Evolutionary conservation across 108 stramenopile species (phyloP).

Genomic region (Stephanodiscus triporus): DNA sequence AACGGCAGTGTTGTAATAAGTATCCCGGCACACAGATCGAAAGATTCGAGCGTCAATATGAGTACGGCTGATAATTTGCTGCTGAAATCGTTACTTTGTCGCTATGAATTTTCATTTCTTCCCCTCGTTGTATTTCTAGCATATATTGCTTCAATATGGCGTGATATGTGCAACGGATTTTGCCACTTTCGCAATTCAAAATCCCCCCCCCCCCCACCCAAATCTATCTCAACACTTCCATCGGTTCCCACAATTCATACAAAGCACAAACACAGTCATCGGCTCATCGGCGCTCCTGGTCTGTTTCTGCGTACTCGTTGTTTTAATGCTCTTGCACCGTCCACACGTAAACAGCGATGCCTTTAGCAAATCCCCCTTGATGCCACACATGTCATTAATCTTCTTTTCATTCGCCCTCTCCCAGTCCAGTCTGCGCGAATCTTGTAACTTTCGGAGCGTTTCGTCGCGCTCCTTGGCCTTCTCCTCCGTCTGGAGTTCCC

Average conservation of each 20-base stretch:
- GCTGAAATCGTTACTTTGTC: not conserved
- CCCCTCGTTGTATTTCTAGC: not conserved
- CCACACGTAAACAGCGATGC: slow-evolving; percentile 94
- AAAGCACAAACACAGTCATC: slow-evolving; percentile 97
- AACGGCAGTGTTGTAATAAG: too few relatives aligned
- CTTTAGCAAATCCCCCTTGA: slow-evolving; percentile 85
- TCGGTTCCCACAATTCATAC: slow-evolving; percentile 92
- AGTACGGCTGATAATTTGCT: too few relatives aligned
- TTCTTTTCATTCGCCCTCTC: slow-evolving; percentile 86
- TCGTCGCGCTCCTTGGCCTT: slow-evolving; percentile 64
- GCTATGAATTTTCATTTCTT: not conserved
- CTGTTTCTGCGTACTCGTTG: slow-evolving; percentile 97
- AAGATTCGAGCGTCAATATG: too few relatives aligned
- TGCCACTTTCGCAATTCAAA: too few relatives aligned
- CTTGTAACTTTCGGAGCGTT: slow-evolving; percentile 64
- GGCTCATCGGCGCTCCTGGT: slow-evolving; percentile 99
- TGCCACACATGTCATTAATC: slow-evolving; percentile 91
- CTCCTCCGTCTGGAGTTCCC: slow-evolving; percentile 74
- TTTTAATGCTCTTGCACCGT: slow-evolving; percentile 94
- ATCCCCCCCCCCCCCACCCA: not conserved
- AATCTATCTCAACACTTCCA: slow-evolving; percentile 77
- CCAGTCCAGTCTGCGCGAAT: slow-evolving; percentile 87
- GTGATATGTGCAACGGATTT: too few relatives aligned
- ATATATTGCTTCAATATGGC: too few relatives aligned
- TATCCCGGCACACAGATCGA: too few relatives aligned